phyloP scores from a whole-genome alignment of 202 grass and related monocot genomes.

The Saccharum hybrid region DNA sequence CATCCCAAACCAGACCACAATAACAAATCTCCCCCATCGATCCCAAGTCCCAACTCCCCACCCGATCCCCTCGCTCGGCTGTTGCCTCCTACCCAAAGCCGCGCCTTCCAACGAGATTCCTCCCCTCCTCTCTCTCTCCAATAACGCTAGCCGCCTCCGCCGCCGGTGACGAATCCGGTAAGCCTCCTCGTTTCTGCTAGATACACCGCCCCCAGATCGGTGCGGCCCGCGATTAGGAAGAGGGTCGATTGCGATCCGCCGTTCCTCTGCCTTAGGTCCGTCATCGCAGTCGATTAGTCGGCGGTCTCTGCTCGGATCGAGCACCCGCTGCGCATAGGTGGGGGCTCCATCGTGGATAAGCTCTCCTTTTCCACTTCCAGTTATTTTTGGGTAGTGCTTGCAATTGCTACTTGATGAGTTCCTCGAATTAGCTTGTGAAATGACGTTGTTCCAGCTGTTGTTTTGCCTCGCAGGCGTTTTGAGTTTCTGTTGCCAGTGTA shows the following conservation, averaged over 20 bases:
- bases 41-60: conserved; percentile 7
- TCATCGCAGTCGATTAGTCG: neutral
- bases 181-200: neutral
- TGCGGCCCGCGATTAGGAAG: neutral
- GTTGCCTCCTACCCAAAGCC: neutral
- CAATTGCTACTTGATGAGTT: neutral
- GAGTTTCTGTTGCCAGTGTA: conserved; percentile 29
- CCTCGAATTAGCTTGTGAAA: neutral
- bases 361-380: neutral
- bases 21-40: neutral
- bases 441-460: neutral
- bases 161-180: conserved; percentile 34
- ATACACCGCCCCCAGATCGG: neutral
- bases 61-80: neutral
- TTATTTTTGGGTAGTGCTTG: neutral
- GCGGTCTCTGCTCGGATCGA: neutral
- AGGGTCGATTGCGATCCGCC: neutral
- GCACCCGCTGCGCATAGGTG: neutral
- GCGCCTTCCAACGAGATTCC: conserved; percentile 1
- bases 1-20: neutral
- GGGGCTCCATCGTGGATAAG: neutral
- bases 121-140: neutral
- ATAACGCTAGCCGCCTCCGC: neutral
- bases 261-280: neutral
- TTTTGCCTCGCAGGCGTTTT: conserved; percentile 40